These are phyloP conservation scores for Rhynchosporium secalis DNA, from an alignment of 2,329 filamentous ascomycete species.

Conservation along the genomic window DNA sequence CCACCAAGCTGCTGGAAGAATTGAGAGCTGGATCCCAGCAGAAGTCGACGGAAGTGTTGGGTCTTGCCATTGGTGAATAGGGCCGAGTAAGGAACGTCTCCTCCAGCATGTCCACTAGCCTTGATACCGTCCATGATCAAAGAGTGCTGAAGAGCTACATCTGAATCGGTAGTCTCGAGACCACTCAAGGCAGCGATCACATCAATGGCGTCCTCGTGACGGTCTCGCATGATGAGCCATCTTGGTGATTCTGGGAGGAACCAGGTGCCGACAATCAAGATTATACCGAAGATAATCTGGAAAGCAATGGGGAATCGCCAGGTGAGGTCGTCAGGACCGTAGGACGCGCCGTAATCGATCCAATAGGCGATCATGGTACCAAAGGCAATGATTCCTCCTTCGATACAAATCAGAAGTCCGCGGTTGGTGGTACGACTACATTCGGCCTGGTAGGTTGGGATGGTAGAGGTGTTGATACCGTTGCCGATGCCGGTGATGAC, in stretches of 20 bases:
- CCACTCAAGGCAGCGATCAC: constrained; percentile 97
- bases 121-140: constrained; percentile 43
- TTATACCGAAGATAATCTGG: constrained; percentile 87
- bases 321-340: constrained; percentile 76
- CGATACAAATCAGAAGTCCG: constrained; percentile 52
- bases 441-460: constrained; percentile 67
- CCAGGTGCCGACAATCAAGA: constrained; percentile 80
- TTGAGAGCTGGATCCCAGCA: constrained; percentile 52
- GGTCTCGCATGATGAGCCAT: constrained; percentile 94
- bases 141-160: constrained; percentile 38
- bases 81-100: constrained; percentile 41
- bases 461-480: constrained; percentile 51
- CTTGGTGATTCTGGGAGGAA: constrained; percentile 95
- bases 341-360: constrained; percentile 97
- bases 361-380: constrained; percentile 86
- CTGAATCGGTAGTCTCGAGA: constrained; percentile 47
- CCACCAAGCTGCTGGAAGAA: constrained; percentile 54
- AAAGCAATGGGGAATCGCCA: constrained; percentile 89
- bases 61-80: constrained; percentile 54
- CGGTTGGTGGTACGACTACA: constrained; percentile 44
- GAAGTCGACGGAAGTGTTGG: constrained; percentile 54
- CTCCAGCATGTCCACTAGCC: constrained; percentile 38
- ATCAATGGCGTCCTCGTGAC: constrained; percentile 94
- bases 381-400: constrained; percentile 58
- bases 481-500: constrained; percentile 53